Evolutionary conservation across 768 basidiomycete species (phyloP).

Genomic region (Steccherinum ochraceum): DNA sequence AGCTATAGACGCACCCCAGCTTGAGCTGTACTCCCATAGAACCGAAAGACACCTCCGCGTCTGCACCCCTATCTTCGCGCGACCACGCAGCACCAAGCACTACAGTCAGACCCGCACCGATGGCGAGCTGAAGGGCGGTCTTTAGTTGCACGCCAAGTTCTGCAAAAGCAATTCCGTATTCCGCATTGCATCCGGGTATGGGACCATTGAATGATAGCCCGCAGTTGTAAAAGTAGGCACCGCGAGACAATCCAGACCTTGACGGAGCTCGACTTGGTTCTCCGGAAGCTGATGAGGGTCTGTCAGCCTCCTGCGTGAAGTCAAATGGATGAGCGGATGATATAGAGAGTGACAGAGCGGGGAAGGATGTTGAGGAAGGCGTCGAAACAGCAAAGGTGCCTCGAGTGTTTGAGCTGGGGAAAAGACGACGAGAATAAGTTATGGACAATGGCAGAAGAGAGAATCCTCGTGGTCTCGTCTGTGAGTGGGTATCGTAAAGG

Average conservation of each 20-base stretch:
- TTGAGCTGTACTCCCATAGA: slow-evolving; percentile 41
- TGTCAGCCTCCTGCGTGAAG: slow-evolving; percentile 17
- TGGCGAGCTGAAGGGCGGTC: slow-evolving; percentile 33
- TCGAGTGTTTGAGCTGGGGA: slow-evolving; percentile 38
- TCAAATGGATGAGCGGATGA: slow-evolving; percentile 24
- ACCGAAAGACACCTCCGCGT: slow-evolving; percentile 33
- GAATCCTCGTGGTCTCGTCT: neutral
- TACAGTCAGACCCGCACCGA: slow-evolving; percentile 38
- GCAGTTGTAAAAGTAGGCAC: slow-evolving; percentile 39
- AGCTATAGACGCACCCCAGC: slow-evolving; percentile 40
- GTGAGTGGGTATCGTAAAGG: neutral
- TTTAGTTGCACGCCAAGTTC: slow-evolving; percentile 53
- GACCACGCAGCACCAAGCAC: slow-evolving; percentile 45
- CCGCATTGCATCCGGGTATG: slow-evolving; percentile 42
- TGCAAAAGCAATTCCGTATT: slow-evolving; percentile 44
- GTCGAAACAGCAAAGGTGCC: slow-evolving; percentile 38
- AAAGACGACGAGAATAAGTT: slow-evolving; percentile 45
- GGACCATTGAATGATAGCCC: slow-evolving; percentile 44
- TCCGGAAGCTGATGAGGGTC: neutral
- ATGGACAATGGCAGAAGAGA: slow-evolving; percentile 26
- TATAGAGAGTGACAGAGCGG: slow-evolving; percentile 34
- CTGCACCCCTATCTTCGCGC: slow-evolving; percentile 34
- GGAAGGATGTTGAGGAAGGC: slow-evolving; percentile 26
- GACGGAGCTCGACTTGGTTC: slow-evolving; percentile 32
- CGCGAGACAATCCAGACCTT: slow-evolving; percentile 41